Base-by-base conservation (phyloP, 2,329 filamentous ascomycete species). In the Ophiostoma perfectum region DNA sequence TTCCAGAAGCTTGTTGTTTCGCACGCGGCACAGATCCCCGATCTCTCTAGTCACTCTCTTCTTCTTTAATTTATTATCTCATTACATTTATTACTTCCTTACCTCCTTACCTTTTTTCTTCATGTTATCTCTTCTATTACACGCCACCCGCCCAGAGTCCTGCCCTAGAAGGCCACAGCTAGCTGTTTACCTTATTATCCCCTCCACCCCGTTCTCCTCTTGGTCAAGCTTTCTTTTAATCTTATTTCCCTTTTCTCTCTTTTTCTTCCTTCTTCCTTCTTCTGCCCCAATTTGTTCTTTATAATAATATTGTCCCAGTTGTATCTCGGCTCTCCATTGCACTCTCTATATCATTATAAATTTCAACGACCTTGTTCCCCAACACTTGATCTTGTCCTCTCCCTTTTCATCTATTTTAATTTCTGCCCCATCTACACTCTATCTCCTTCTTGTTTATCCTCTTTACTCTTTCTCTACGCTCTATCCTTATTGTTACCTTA, bases 281-380 rank as follows among this genome's bases (percentile, higher is more conserved):
- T 36, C 11, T 58, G 12, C 18, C 16, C 6, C 38, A 16, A 38
- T 63, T 42, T 18, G 18, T 42, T 16, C 16, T 18, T 52, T 18
- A 63, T 44, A 62, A 60, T 60, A 60, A 27, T 60, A 38, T 39
- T 55, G 6, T 55, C 49, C 55, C 12, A 38, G 55, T 39, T 60
- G 36, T 6, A 60, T 39, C 55, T 60, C 36, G 27, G 27, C 58
- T 38, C 14, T 41, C 12, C 16, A n/a, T n/a, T 64, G 36, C 36
- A 14, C 60, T 44, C 16, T 44, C 27, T 55, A 55, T 55, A 55
- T 55, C 38, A 58, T 66, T 39, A 66, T 66, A 39, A 52, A 52
- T 42, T 41, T 60, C 55, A 36, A 60, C 55, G 14, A 9, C 55
- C 55, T 60, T 60, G 55, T 60, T 60, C 55, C 55, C 27, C 55